These are phyloP conservation scores for Cryptosporidium andersoni DNA, from an alignment of 169 alveolate genomes.

Conservation along the genomic window DNA sequence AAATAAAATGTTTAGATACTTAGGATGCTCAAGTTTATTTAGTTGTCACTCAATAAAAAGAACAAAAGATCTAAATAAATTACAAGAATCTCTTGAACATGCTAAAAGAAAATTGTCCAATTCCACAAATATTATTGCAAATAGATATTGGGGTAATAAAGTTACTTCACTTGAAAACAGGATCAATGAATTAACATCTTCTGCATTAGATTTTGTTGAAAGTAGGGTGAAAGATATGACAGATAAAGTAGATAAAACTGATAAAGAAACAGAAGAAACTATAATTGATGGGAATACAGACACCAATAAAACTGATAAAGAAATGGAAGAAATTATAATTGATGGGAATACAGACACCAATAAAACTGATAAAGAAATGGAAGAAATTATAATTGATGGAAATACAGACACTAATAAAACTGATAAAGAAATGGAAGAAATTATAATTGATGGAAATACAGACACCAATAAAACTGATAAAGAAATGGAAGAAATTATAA, in stretches of 20 bases:
- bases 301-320: not conserved
- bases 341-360: not conserved
- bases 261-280: not conserved
- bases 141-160: not conserved
- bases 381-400: not conserved
- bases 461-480: not conserved
- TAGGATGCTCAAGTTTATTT: too few relatives aligned
- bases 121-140: not conserved
- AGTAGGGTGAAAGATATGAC: not conserved
- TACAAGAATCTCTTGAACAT: not conserved
- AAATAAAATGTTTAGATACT: too few relatives aligned
- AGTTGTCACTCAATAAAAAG: not conserved
- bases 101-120: not conserved
- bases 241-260: not conserved
- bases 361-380: not conserved
- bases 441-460: not conserved
- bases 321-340: not conserved
- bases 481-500: not conserved
- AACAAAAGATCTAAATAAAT: not conserved
- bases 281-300: not conserved
- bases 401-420: not conserved
- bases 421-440: not conserved
- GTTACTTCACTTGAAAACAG: not conserved
- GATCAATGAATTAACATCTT: not conserved
- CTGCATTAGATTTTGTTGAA: constrained; percentile 3